A percentile compares a stretch with the other conserved stretches of the same genome.
phyloP scores from a whole-genome alignment of 768 basidiomycete species.

The Kwoniella shandongensis region DNA sequence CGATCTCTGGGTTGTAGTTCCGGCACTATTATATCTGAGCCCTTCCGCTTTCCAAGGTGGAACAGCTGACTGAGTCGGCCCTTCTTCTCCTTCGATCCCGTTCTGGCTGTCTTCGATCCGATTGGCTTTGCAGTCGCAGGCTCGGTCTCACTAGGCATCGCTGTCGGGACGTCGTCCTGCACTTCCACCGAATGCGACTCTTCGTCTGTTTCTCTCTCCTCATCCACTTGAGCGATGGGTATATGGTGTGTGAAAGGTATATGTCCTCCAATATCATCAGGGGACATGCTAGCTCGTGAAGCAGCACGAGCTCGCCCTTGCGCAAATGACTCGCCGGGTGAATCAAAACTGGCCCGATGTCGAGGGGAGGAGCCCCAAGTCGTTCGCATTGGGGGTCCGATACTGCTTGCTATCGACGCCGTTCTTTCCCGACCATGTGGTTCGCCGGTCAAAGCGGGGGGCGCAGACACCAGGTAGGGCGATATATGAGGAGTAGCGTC shows the following conservation, averaged over 20 bases:
- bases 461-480: slow-evolving; percentile 42
- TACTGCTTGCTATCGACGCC: slow-evolving; percentile 16
- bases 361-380: slow-evolving; percentile 18
- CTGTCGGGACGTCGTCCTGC: neutral
- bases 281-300: slow-evolving; percentile 12
- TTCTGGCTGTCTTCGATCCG: neutral
- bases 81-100: slow-evolving; percentile 15
- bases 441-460: slow-evolving; percentile 29
- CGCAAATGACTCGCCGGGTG: slow-evolving; percentile 1
- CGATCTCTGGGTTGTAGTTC: neutral
- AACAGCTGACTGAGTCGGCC: slow-evolving; percentile 28
- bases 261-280: slow-evolving; percentile 38
- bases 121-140: neutral
- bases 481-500: slow-evolving; percentile 9
- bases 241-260: slow-evolving; percentile 48
- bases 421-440: slow-evolving; percentile 24
- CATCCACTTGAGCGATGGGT: slow-evolving; percentile 17
- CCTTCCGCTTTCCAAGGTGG: slow-evolving; percentile 14
- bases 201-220: slow-evolving; percentile 21
- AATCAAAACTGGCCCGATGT: slow-evolving; percentile 4
- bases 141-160: neutral
- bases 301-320: slow-evolving; percentile 20
- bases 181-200: slow-evolving; percentile 10
- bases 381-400: slow-evolving; percentile 10
- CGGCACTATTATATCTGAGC: neutral